Conservation (phyloP, 176 grass and related monocot genomes). For the Coix lacrymajobi region DNA sequence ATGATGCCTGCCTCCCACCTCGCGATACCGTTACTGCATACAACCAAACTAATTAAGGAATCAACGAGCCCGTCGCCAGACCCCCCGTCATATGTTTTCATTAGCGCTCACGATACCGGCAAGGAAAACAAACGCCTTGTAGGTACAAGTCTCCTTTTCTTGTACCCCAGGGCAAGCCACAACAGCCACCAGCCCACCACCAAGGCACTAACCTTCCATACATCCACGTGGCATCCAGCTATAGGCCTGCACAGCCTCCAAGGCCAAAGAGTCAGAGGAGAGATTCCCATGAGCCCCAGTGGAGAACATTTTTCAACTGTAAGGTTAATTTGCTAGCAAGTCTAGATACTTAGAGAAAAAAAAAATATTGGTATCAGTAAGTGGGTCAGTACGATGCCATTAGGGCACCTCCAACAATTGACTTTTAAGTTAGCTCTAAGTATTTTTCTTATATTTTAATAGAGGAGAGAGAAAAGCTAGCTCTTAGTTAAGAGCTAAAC, state of each 20-base stretch:
- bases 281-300: not conserved
- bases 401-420: too few species aligned
- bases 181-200: conserved; percentile 16
- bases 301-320: not conserved
- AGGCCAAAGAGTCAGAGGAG: not conserved
- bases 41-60: too few species aligned
- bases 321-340: not conserved
- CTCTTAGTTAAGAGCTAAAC: too few species aligned
- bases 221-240: conserved; percentile 21
- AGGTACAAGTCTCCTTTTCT: not conserved
- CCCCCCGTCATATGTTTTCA: too few species aligned
- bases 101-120: too few species aligned
- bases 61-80: too few species aligned
- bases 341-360: not conserved
- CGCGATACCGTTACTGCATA: too few species aligned
- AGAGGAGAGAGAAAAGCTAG: too few species aligned
- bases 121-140: too few species aligned
- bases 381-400: not conserved
- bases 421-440: too few species aligned
- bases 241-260: not conserved
- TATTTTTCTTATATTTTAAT: too few species aligned
- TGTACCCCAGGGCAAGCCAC: conserved; percentile 26
- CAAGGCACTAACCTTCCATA: conserved; percentile 4
- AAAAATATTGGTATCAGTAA: not conserved
- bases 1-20: too few species aligned